Percentiles rank a stretch among this genome's conserved stretches.
These are phyloP conservation scores for Kodamaea restingae DNA, from an alignment of 805 yeast species.

Conservation along the genomic window DNA sequence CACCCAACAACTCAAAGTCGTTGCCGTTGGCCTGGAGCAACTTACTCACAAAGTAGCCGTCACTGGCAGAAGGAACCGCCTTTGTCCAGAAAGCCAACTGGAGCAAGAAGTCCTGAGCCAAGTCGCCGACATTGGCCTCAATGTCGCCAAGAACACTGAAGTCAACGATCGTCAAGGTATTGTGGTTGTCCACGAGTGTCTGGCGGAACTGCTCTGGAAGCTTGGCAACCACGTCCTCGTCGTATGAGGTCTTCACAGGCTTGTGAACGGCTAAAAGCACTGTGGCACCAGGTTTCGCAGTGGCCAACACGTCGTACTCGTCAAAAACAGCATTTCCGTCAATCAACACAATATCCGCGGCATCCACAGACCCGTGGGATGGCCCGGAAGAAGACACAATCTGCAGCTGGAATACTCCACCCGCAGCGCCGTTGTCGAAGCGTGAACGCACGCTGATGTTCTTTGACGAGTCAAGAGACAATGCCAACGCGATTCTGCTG, in stretches of 20 bases:
- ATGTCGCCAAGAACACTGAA: conserved; percentile 58
- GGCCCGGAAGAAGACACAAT: conserved; percentile 31
- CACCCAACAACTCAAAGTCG: conserved; percentile 74
- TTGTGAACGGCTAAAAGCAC: conserved; percentile 41
- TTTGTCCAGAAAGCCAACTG: conserved; percentile 80
- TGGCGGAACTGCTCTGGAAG: conserved; percentile 54
- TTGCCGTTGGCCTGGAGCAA: conserved; percentile 78
- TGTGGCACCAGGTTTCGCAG: conserved; percentile 53
- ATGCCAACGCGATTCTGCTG: conserved; percentile 61
- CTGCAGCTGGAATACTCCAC: conserved; percentile 75
- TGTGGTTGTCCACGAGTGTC: conserved; percentile 47
- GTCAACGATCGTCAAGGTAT: conserved; percentile 57
- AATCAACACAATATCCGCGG: conserved; percentile 62
- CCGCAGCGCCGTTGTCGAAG: conserved; percentile 67
- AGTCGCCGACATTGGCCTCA: conserved; percentile 35
- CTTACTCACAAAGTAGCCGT: conserved; percentile 67
- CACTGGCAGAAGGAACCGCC: conserved; percentile 52
- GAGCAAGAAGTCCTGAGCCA: conserved; percentile 51
- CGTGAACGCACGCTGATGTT: conserved; percentile 55
- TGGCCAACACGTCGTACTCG: conserved; percentile 57
- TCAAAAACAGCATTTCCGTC: conserved; percentile 55
- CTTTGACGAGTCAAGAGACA: conserved; percentile 58
- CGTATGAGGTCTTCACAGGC: conserved; percentile 33
- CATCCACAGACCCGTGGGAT: conserved; percentile 36
- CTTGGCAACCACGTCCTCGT: conserved; percentile 47